Conservation (phyloP, 306 rosid genomes). For the Mimosa pudica region DNA sequence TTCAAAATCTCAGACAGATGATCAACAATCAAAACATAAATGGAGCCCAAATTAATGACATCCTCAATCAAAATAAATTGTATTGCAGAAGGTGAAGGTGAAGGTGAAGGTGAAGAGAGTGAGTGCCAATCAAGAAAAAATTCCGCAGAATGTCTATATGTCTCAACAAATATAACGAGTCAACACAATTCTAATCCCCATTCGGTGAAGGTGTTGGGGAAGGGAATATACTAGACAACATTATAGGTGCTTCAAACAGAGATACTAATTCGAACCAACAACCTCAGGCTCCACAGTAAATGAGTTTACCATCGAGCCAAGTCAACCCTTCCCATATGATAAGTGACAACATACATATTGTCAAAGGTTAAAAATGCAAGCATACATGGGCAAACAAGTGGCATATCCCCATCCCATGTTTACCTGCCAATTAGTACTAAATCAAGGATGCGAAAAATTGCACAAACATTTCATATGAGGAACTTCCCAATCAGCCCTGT, state of each 20-base stretch:
- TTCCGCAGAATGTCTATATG: background rate
- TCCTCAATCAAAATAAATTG: slow-evolving; percentile 12
- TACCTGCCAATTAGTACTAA: background rate
- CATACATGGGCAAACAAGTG: background rate
- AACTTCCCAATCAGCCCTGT: background rate
- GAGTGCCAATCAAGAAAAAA: background rate
- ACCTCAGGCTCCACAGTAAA: too few species aligned
- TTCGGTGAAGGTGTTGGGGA: too few species aligned
- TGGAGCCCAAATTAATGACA: background rate
- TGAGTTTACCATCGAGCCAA: background rate
- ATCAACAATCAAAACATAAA: background rate
- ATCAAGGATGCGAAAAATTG: slow-evolving; percentile 8
- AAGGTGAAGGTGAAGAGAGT: background rate
- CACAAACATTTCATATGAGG: background rate
- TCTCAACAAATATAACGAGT: background rate
- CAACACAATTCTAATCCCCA: background rate
- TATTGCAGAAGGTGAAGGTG: slow-evolving; percentile 2
- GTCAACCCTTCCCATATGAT: background rate
- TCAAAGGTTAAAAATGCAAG: background rate
- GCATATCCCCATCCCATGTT: slow-evolving; percentile 11
- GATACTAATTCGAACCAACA: too few species aligned
- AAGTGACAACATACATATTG: background rate
- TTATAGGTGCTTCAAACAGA: too few species aligned
- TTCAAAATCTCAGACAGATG: slow-evolving; percentile 15
- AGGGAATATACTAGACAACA: too few species aligned